Evolutionary conservation across 805 yeast genomes (phyloP).

Genomic region (Cyberlindnera nakhonratchasimensis): DNA sequence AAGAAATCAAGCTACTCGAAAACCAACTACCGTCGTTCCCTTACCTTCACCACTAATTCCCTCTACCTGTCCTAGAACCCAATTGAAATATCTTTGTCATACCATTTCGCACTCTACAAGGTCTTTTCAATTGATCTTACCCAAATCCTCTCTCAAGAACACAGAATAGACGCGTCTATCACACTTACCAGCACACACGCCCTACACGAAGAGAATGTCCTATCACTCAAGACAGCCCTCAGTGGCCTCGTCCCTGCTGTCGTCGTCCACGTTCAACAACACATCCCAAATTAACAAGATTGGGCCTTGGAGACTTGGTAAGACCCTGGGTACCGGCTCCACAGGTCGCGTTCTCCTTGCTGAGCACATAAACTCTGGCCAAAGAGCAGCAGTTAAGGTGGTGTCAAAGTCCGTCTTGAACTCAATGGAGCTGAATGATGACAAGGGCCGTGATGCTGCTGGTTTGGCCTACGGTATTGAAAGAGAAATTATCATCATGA

Average conservation of each 20-base stretch:
- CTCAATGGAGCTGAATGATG: constrained; percentile 29
- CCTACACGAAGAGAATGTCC: constrained; percentile 21
- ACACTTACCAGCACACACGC: background rate
- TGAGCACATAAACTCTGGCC: constrained; percentile 64
- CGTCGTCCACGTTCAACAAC: constrained; percentile 40
- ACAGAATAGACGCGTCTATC: too few species aligned
- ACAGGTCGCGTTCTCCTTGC: constrained; percentile 79
- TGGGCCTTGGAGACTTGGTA: constrained; percentile 83
- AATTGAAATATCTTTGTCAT: background rate
- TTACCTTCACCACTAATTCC: background rate
- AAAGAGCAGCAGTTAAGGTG: constrained; percentile 79
- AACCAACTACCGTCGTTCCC: constrained; percentile 12
- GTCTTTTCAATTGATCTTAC: background rate
- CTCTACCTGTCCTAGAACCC: too few species aligned
- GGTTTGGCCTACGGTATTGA: constrained; percentile 94
- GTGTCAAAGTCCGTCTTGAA: constrained; percentile 61
- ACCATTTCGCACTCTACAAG: background rate
- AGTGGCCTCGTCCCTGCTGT: constrained; percentile 51
- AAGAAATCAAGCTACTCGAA: background rate
- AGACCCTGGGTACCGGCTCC: constrained; percentile 78
- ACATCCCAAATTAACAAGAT: constrained; percentile 43
- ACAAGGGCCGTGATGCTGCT: constrained; percentile 41
- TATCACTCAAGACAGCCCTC: constrained; percentile 54
- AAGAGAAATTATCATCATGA: constrained; percentile 96
- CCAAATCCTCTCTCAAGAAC: too few species aligned